Evolutionary conservation across 768 basidiomycete species (phyloP), one percentile per base, ranked within the genome.

Genomic region (Russula lepida): DNA sequence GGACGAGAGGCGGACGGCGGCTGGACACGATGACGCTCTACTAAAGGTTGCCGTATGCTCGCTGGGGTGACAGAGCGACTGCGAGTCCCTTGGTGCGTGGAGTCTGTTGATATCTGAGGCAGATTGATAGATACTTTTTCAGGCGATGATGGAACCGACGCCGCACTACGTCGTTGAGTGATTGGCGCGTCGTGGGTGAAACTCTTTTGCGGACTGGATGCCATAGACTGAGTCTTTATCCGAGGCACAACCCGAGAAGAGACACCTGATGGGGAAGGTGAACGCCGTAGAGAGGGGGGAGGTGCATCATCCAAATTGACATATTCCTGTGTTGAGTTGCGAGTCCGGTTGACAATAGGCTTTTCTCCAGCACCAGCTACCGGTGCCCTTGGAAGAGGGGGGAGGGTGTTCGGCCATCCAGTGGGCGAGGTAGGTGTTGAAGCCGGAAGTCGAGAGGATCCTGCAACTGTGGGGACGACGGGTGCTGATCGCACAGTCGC

Each of bases 251-350:
- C 17, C 48, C 47, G 33, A 17, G 41, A 19, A 13, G 47, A 44
- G 41, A 35, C 21, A 30, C 30, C 46, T 2, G 65, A 66, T n/a
- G 66, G 63, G 3, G 66, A 66, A 27, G 65, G 65, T 21, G 65
- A 64, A 12, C 66, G 66, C 13, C 66, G 66, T 21, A 65, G 27
- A 46, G 66, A 65, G 21, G 60, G 59, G 6, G 66, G 66, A 19
- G 66, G 66, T 17, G 66, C 59, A 13, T 66, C 66, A 58, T 66
- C 66, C 30, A 66, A 35, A 23, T 66, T 64, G 56, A 66, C 63
- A 39, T 60, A 64, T 60, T 66, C 65, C 12, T 41, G 64, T 44
- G 37, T 52, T 23, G 53, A 11, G 23, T 15, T 54, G 32, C 51
- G 54, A 33, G 53, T 25, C 27, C 53, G 63, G 27, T 43, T 33